Base-by-base conservation (phyloP, 495 filamentous ascomycete species). In the Xylaria scruposa region DNA sequence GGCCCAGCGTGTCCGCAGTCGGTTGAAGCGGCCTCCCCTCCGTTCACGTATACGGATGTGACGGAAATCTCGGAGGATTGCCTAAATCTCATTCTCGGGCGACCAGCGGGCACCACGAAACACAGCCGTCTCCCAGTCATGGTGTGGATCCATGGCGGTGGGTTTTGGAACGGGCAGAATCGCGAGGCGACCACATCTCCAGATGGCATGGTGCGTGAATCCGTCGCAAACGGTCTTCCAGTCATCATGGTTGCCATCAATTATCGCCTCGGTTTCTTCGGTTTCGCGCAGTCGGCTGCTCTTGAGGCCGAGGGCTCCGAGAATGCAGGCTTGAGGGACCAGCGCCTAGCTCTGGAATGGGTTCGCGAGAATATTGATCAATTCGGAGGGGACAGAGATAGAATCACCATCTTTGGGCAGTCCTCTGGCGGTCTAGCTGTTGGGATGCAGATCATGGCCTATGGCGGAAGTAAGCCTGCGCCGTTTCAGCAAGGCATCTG, bases 271-370 rank as follows among this genome's bases (percentile, higher is more conserved):
- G 83, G 83, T 36, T 60, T 82, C 68, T 75, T 81, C 38, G 74
- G 73, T 9, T 78, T 79, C 68, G 63, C 75, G 1, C 73, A 77
- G 54, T 77, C 77, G 51, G 67, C 70, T 26, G 78, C 78, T 15
- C 74, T 79, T 12, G 26, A 76, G 46, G 67, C 63, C 0, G 78
- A 80, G 58, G 75, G 77, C 3, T 80, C 77, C 0, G 75, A 80
- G 62, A 90, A 88, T 71, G 81, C 88, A 13, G 89, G 87, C 0
- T 74, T 90, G 6, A 83, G 87, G 42, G 88, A 91, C 77, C 86
- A 90, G 75, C 82, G 86, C 5, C 76, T 88, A 26, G 86, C 82
- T 6, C 78, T 89, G 33, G 85, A 88, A 58, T 89, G 86, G 83
- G 81, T 90, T 3, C 81, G 84, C n/a, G 79, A 84, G 40, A 89